A percentile compares a stretch with the other conserved stretches of the same genome.
These are phyloP conservation scores for Ceratobasidium sp. DNA, from an alignment of 1,284 basidiomycete species.

Conservation along the genomic window DNA sequence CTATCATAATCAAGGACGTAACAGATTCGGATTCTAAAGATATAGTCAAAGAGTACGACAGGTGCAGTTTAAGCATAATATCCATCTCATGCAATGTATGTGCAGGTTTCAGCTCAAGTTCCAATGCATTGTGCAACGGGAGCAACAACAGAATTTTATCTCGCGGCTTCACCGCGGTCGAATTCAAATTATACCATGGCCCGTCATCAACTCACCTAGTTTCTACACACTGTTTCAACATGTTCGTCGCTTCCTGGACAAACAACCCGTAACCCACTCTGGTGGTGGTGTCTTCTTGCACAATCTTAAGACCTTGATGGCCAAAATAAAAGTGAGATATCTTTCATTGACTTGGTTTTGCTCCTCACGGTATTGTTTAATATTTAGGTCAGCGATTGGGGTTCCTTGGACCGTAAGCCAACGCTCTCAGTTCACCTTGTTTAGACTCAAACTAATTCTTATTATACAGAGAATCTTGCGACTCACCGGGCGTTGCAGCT, in stretches of 20 bases:
- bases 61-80: conserved; percentile 10
- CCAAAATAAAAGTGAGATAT: conserved; percentile 66
- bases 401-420: conserved; percentile 44
- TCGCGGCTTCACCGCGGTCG: conserved; percentile 58
- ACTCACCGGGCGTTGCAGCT: conserved; percentile 39
- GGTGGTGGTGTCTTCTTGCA: conserved; percentile 66
- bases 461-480: conserved; percentile 41
- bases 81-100: too few relatives aligned
- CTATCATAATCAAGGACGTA: conserved; percentile 75
- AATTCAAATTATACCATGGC: conserved; percentile 31
- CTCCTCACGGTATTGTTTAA: too few relatives aligned
- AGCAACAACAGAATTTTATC: conserved; percentile 70
- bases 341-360: conserved; percentile 51
- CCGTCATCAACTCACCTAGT: conserved; percentile 28
- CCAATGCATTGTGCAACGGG: conserved; percentile 65
- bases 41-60: conserved; percentile 59
- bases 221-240: conserved; percentile 61
- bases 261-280: conserved; percentile 61
- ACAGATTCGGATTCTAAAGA: conserved; percentile 66
- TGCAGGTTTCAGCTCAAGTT: conserved; percentile 65
- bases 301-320: conserved; percentile 70
- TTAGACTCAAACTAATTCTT: neutral
- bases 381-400: conserved; percentile 42
- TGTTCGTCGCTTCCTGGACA: conserved; percentile 59
- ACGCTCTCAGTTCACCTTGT: neutral